Base-by-base conservation (phyloP, 768 basidiomycete genomes). In the Amanita polypyramis region DNA sequence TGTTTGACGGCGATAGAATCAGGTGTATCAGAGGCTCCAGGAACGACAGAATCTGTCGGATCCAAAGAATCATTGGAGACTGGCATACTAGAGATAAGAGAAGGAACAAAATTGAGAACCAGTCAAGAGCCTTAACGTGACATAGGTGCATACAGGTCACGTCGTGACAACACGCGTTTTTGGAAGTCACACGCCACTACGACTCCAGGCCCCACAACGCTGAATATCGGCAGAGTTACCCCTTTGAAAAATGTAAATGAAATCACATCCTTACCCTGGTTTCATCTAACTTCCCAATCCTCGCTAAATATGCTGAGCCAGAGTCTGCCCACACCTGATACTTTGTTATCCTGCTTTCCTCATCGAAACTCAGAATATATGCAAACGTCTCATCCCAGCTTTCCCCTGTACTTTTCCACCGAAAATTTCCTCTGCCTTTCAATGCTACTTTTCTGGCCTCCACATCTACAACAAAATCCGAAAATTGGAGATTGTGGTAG, bases 311-410 rank as follows among this genome's bases (percentile, higher is more conserved):
- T 8, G 77, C 72, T 4, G 80, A 75, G 9, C 79, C 80, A 5
- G 80, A 76, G 60, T 84, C 82, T 9, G 77, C 78, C 80, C 81
- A 84, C 2, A 83, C 70, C 56, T 83, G 75, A 67, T 80, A 81
- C 36, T 70, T 64, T 19, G 65, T 65, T n/a, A 84, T 65, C 60
- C 75, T 81, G 47, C 62, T 56, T 23, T 72, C 69, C 19, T 75
- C 67, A 47, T 81, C 80, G 56, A 82, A 82, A 57, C 77, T 76
- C 52, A 83, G 60, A 14, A 73, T 65, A 54, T 82, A 82, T 7
- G 66, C 62, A 54, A 83, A 84, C 12, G 66, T 70, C 64, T 83
- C 82, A 21, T 76, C 62, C 81, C 82, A 83, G 41, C 67, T 68
- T 57, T 81, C 65, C 37, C 59, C 55, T 4, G 75, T 76, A 51